Percentiles rank a stretch among this genome's conserved stretches.
phyloP scores from a whole-genome alignment of 1,284 basidiomycete species.

The Chalciporus sp. region DNA sequence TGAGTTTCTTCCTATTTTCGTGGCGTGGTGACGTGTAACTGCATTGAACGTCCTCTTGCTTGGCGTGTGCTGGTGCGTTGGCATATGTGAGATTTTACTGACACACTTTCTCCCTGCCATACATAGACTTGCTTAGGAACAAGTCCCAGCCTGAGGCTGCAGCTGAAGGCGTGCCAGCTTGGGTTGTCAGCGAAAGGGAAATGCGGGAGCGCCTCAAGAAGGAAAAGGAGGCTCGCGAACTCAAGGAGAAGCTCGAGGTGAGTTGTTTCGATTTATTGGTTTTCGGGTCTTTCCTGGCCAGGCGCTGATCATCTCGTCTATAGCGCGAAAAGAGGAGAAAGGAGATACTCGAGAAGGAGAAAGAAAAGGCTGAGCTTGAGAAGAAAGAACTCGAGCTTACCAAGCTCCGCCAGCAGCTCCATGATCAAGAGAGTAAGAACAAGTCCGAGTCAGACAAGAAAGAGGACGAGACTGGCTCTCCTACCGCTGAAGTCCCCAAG shows the following conservation, averaged over 20 bases:
- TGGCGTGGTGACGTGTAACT: slow-evolving; percentile 7
- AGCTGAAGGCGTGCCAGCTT: slow-evolving; percentile 60
- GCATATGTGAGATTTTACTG: slow-evolving; percentile 17
- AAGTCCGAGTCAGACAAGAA: slow-evolving; percentile 40
- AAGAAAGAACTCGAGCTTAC: slow-evolving; percentile 42
- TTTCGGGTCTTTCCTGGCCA: not conserved
- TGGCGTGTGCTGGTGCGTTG: slow-evolving; percentile 17
- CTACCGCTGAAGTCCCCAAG: slow-evolving; percentile 22
- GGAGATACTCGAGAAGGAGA: slow-evolving; percentile 48
- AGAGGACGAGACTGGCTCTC: slow-evolving; percentile 34
- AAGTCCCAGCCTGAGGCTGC: slow-evolving; percentile 77
- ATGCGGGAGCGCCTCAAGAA: slow-evolving; percentile 68
- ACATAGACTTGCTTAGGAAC: slow-evolving; percentile 72
- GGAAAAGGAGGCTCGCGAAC: slow-evolving; percentile 69
- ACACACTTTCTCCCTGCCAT: slow-evolving; percentile 11
- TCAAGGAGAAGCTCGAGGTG: slow-evolving; percentile 64
- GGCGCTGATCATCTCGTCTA: slow-evolving; percentile 21
- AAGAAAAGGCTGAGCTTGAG: slow-evolving; percentile 41
- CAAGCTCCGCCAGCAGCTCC: slow-evolving; percentile 51
- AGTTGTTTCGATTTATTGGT: slow-evolving; percentile 32
- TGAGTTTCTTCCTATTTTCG: slow-evolving; percentile 45
- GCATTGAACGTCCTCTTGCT: slow-evolving; percentile 3
- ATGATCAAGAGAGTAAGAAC: slow-evolving; percentile 50
- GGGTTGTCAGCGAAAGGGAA: slow-evolving; percentile 73
- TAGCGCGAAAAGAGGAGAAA: slow-evolving; percentile 63